Evolutionary conservation across 345 rosid genomes (phyloP).

Genomic region (Jatropha curcas): DNA sequence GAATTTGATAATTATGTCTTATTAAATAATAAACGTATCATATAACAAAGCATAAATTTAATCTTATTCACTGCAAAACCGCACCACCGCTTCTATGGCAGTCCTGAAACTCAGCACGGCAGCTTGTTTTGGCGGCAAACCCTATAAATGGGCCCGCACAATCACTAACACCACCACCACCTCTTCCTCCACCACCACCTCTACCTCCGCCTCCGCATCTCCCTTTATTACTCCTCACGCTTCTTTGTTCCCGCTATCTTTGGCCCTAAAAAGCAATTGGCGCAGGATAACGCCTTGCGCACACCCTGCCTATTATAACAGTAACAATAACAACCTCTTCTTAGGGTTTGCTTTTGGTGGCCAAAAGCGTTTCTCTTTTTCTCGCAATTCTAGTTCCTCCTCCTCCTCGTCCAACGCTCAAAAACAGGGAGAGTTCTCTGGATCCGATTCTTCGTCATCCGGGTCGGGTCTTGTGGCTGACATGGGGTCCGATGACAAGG

Average conservation of each 20-base stretch:
- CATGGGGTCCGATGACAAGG: slow-evolving; percentile 57
- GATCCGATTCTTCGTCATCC: slow-evolving; percentile 20
- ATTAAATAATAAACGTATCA: too few species aligned
- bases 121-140: background rate
- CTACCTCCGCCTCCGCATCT: background rate
- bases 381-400: background rate
- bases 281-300: slow-evolving; percentile 27
- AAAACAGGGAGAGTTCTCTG: slow-evolving; percentile 3
- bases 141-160: slow-evolving; percentile 12
- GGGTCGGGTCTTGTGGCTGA: slow-evolving; percentile 29
- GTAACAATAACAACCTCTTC: background rate
- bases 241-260: background rate
- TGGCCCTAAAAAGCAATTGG: slow-evolving; percentile 4
- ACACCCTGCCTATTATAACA: background rate
- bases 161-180: background rate
- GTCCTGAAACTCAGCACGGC: slow-evolving; percentile 14
- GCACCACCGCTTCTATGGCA: background rate
- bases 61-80: background rate
- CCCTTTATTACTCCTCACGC: background rate
- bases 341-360: slow-evolving; percentile 20
- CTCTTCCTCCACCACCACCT: background rate
- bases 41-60: too few species aligned
- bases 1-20: too few species aligned
- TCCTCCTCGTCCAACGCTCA: background rate
- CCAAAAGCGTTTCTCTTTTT: background rate